phyloP scores from a whole-genome alignment of 495 filamentous ascomycete species.

The Hypomontagnella monticulosa region DNA sequence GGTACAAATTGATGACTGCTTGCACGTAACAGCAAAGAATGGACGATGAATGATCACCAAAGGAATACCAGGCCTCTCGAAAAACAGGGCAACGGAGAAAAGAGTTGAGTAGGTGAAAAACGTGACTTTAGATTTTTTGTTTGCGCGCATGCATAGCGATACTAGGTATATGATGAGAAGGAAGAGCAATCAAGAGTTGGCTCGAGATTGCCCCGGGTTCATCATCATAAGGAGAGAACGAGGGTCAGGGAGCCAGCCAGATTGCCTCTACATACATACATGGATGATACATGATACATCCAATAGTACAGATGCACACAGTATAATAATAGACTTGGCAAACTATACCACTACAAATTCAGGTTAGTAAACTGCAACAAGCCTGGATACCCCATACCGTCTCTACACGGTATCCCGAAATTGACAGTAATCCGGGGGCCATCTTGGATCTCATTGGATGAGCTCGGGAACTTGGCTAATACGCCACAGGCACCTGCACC shows the following conservation, averaged over 20 bases:
- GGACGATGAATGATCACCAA: constrained; percentile 36
- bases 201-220: constrained; percentile 22
- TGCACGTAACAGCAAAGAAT: constrained; percentile 22
- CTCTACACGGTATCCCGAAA: constrained; percentile 28
- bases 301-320: too few species aligned
- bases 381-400: constrained; percentile 13
- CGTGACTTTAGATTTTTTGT: constrained; percentile 19
- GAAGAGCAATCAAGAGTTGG: constrained; percentile 25
- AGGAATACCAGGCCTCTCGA: constrained; percentile 10
- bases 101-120: constrained; percentile 10
- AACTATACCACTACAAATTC: constrained; percentile 16
- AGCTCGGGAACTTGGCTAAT: constrained; percentile 20
- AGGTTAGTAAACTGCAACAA: constrained; percentile 12
- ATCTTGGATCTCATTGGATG: constrained; percentile 17
- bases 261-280: constrained; percentile 22
- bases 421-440: constrained; percentile 23
- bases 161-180: constrained; percentile 20
- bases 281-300: too few species aligned
- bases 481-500: background rate
- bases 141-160: constrained; percentile 1
- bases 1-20: constrained; percentile 13
- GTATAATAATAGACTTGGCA: constrained; percentile 18
- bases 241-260: constrained; percentile 21
- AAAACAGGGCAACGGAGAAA: constrained; percentile 13
- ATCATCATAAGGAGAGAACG: constrained; percentile 26